Conservation (phyloP, 768 basidiomycete genomes). For the Artomyces pyxidatus region DNA sequence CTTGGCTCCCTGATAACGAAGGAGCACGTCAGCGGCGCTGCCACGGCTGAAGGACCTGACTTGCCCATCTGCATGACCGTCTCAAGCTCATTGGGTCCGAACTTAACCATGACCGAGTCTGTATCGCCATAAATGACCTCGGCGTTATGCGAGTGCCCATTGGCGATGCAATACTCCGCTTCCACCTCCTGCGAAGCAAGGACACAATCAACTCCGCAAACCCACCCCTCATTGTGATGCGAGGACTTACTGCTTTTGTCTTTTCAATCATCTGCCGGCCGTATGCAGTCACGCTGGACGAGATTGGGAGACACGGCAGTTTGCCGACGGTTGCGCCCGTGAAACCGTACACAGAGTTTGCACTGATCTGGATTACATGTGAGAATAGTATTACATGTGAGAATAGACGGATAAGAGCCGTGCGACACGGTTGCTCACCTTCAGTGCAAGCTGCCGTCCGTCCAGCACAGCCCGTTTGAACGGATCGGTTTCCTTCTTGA, state of each 20-base stretch:
- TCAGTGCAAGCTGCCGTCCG: conserved; percentile 93
- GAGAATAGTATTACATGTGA: too few species aligned
- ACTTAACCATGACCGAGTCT: conserved; percentile 98
- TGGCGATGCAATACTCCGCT: conserved; percentile 73
- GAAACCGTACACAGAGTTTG: conserved; percentile 98
- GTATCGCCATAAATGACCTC: conserved; percentile 98
- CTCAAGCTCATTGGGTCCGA: conserved; percentile 81
- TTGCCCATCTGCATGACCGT: conserved; percentile 86
- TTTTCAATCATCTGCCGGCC: conserved; percentile 99
- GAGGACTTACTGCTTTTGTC: conserved; percentile 67
- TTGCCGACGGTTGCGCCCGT: conserved; percentile 98
- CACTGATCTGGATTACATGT: conserved; percentile 65
- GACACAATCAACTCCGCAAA: not conserved
- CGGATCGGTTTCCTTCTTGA: conserved; percentile 95
- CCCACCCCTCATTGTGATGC: not conserved
- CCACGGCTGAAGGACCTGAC: conserved; percentile 16
- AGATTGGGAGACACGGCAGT: conserved; percentile 91
- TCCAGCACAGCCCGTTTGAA: conserved; percentile 96
- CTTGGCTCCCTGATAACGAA: conserved; percentile 66
- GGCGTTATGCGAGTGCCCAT: conserved; percentile 81
- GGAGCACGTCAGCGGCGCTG: not conserved
- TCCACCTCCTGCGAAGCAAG: conserved; percentile 65
- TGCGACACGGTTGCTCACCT: too few species aligned
- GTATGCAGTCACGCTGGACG: conserved; percentile 91
- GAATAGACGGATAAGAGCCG: too few species aligned